Conservation (phyloP, 495 filamentous ascomycete genomes). For the Daldinia decipiens region DNA sequence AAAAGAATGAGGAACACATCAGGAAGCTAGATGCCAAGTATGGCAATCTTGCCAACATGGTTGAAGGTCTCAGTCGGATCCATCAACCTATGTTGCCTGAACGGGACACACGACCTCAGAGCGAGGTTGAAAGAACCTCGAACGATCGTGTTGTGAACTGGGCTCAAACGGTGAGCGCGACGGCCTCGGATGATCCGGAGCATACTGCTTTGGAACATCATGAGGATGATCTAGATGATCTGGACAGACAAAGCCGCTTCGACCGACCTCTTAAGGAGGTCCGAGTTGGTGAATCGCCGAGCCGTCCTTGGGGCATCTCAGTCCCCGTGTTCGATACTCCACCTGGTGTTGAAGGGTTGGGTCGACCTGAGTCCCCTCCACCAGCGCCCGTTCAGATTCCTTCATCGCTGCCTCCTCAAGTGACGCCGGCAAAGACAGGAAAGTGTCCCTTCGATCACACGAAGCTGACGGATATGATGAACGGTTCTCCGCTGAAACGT, state of each 20-base stretch:
- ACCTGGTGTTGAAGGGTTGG: slow-evolving; percentile 40
- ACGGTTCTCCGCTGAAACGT: slow-evolving; percentile 36
- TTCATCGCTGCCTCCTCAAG: slow-evolving; percentile 38
- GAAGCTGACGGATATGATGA: slow-evolving; percentile 48
- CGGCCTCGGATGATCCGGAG: slow-evolving; percentile 44
- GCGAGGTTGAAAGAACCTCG: slow-evolving; percentile 60
- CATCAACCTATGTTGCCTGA: slow-evolving; percentile 82
- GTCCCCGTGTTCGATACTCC: slow-evolving; percentile 68
- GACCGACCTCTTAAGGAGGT: slow-evolving; percentile 85
- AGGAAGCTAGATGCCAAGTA: slow-evolving; percentile 90
- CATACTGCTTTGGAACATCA: slow-evolving; percentile 49
- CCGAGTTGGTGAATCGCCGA: slow-evolving; percentile 87
- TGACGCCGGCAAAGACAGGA: slow-evolving; percentile 40
- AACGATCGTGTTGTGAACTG: slow-evolving; percentile 79
- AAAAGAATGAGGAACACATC: slow-evolving; percentile 82
- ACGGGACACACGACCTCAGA: slow-evolving; percentile 59
- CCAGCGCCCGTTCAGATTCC: slow-evolving; percentile 53
- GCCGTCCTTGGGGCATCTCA: slow-evolving; percentile 87
- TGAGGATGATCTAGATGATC: slow-evolving; percentile 48
- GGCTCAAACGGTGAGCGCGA: slow-evolving; percentile 74
- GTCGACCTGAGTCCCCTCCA: slow-evolving; percentile 54
- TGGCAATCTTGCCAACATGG: slow-evolving; percentile 88
- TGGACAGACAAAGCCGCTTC: slow-evolving; percentile 70
- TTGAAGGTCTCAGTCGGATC: slow-evolving; percentile 81
- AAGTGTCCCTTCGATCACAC: slow-evolving; percentile 62